phyloP scores from a whole-genome alignment of 2,329 filamentous ascomycete genomes.

The Paecilomyces variotii region DNA sequence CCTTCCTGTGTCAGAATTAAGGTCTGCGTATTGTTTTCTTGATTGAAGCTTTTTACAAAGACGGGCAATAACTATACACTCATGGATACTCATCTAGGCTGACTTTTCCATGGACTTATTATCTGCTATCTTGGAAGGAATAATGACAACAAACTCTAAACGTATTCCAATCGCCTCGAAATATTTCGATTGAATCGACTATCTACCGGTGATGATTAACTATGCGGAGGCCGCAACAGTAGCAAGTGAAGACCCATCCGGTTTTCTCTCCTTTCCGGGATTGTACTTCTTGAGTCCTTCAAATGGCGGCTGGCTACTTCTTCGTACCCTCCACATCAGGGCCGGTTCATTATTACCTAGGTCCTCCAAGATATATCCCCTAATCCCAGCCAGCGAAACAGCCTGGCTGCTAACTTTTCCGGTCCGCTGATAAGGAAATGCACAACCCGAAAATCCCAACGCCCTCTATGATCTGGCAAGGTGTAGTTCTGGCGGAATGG shows the following conservation, averaged over 20 bases:
- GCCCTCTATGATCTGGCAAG: background rate
- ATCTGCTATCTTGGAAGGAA: too few relatives aligned
- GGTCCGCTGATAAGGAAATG: slow-evolving; percentile 1
- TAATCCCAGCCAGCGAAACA: background rate
- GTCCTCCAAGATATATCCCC: background rate
- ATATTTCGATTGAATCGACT: background rate
- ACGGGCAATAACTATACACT: too few relatives aligned
- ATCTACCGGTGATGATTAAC: background rate
- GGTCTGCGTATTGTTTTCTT: too few relatives aligned
- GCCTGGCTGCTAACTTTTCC: slow-evolving; percentile 5
- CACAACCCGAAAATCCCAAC: background rate
- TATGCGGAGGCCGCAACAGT: background rate
- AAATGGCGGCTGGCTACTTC: background rate
- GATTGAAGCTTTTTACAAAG: too few relatives aligned
- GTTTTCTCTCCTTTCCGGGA: background rate
- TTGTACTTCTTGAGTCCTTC: background rate
- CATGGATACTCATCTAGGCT: too few relatives aligned
- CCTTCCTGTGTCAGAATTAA: too few relatives aligned
- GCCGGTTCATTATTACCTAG: background rate
- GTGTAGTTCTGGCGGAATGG: background rate
- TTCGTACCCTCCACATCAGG: background rate
- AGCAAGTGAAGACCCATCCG: background rate
- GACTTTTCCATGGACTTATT: too few relatives aligned
- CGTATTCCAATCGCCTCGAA: background rate
- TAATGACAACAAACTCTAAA: too few relatives aligned